Percentiles rank a stretch among this genome's conserved stretches.
These are phyloP conservation scores for Myxozyma kluyveri DNA, from an alignment of 805 yeast genomes.

Conservation along the genomic window DNA sequence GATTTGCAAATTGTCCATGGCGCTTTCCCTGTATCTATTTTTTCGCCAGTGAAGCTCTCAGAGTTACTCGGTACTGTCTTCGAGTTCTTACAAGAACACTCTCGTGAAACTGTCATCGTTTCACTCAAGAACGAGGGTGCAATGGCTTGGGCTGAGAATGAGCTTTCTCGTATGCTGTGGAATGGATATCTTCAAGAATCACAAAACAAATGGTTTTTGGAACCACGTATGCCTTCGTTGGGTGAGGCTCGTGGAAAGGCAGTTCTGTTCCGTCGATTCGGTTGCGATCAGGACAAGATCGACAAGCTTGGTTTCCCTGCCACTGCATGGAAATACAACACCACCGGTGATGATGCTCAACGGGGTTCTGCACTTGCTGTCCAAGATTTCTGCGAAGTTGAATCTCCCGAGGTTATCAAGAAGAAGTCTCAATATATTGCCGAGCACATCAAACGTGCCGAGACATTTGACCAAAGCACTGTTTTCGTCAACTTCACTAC, in stretches of 20 bases:
- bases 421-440: constrained; percentile 59
- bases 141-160: constrained; percentile 62
- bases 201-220: constrained; percentile 60
- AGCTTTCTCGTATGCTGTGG: constrained; percentile 62
- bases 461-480: constrained; percentile 47
- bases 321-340: constrained; percentile 62
- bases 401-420: constrained; percentile 49
- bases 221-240: constrained; percentile 54
- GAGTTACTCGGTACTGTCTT: constrained; percentile 59
- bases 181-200: constrained; percentile 51
- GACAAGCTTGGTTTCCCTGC: constrained; percentile 64
- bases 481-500: constrained; percentile 70
- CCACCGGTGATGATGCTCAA: constrained; percentile 62
- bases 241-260: constrained; percentile 67
- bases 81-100: constrained; percentile 51
- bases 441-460: constrained; percentile 53
- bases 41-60: constrained; percentile 53
- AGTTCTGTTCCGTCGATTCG: constrained; percentile 63
- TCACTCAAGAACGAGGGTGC: constrained; percentile 75
- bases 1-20: constrained; percentile 71
- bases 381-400: constrained; percentile 72
- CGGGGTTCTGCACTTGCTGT: constrained; percentile 46
- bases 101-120: constrained; percentile 60
- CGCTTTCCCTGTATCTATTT: constrained; percentile 66
- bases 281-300: constrained; percentile 20